These are phyloP conservation scores for Huntiella abstrusa DNA, from an alignment of 2,329 filamentous ascomycete species.

Conservation along the genomic window DNA sequence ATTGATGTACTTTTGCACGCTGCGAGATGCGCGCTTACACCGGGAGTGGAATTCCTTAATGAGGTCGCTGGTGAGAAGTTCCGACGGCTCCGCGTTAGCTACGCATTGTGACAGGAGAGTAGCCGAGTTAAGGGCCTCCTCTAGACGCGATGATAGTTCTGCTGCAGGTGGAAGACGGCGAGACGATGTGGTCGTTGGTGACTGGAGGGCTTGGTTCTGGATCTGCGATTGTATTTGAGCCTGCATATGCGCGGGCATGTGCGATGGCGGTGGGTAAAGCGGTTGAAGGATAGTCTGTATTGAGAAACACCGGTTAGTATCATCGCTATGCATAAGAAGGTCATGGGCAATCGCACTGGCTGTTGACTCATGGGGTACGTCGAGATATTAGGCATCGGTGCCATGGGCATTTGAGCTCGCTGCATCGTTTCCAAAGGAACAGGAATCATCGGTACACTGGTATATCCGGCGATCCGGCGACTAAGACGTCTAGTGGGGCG, in stretches of 20 bases:
- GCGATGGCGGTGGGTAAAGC: background rate
- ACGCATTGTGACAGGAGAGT: slow-evolving; percentile 85
- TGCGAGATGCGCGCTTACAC: slow-evolving; percentile 61
- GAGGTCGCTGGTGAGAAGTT: slow-evolving; percentile 68
- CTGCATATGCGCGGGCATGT: background rate
- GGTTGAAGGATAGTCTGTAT: background rate
- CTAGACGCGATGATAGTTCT: slow-evolving; percentile 66
- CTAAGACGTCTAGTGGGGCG: too few species aligned
- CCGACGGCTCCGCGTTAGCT: slow-evolving; percentile 59
- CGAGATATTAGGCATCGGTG: too few species aligned
- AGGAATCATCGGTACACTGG: too few species aligned
- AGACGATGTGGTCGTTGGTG: slow-evolving; percentile 24
- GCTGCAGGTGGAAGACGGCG: slow-evolving; percentile 43
- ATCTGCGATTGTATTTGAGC: background rate
- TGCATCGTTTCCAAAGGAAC: too few species aligned
- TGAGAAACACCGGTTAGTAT: too few species aligned
- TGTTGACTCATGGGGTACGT: too few species aligned
- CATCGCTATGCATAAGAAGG: too few species aligned
- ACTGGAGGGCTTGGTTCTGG: background rate
- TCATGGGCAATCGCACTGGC: too few species aligned
- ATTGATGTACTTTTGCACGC: slow-evolving; percentile 72
- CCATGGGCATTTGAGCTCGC: too few species aligned
- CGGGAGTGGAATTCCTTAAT: slow-evolving; percentile 82
- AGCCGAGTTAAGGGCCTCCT: slow-evolving; percentile 79
- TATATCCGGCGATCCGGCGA: too few species aligned